phyloP scores from a whole-genome alignment of 352 stramenopile genomes.

The Phytopythium helicoides region DNA sequence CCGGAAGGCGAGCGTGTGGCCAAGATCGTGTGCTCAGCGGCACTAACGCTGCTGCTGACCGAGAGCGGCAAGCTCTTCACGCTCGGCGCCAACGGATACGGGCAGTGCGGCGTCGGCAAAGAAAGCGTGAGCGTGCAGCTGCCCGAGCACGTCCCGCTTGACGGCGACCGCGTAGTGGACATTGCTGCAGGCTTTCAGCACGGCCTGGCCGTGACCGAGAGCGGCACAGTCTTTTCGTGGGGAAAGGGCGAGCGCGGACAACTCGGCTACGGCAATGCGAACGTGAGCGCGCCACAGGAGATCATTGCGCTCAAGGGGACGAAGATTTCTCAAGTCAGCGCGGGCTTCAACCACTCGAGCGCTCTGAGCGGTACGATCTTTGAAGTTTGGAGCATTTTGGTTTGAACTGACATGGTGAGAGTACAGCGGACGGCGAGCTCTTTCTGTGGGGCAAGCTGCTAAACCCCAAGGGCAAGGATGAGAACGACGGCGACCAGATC shows the following conservation, averaged over 20 bases:
- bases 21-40: slow-evolving; percentile 84
- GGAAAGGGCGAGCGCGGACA: slow-evolving; percentile 83
- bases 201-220: slow-evolving; percentile 60
- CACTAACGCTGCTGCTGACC: slow-evolving; percentile 71
- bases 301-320: slow-evolving; percentile 76
- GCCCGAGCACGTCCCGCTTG: slow-evolving; percentile 57
- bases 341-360: slow-evolving; percentile 84
- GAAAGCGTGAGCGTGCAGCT: slow-evolving; percentile 59
- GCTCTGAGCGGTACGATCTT: slow-evolving; percentile 48
- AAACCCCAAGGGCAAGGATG: slow-evolving; percentile 57
- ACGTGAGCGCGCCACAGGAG: slow-evolving; percentile 67
- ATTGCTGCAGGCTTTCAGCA: slow-evolving; percentile 80
- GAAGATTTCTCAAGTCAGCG: slow-evolving; percentile 55
- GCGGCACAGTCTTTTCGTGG: slow-evolving; percentile 75
- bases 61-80: slow-evolving; percentile 80
- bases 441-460: slow-evolving; percentile 87
- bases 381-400: background rate
- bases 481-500: slow-evolving; percentile 69
- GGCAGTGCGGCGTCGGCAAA: slow-evolving; percentile 68
- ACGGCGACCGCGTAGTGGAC: slow-evolving; percentile 65
- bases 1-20: slow-evolving; percentile 55
- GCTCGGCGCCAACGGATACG: slow-evolving; percentile 75
- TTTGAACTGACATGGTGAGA: slow-evolving; percentile 1
- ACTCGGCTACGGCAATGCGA: slow-evolving; percentile 76
- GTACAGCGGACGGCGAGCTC: slow-evolving; percentile 67